phyloP scores from a whole-genome alignment of 768 basidiomycete genomes.

The Pisolithus orientalis region DNA sequence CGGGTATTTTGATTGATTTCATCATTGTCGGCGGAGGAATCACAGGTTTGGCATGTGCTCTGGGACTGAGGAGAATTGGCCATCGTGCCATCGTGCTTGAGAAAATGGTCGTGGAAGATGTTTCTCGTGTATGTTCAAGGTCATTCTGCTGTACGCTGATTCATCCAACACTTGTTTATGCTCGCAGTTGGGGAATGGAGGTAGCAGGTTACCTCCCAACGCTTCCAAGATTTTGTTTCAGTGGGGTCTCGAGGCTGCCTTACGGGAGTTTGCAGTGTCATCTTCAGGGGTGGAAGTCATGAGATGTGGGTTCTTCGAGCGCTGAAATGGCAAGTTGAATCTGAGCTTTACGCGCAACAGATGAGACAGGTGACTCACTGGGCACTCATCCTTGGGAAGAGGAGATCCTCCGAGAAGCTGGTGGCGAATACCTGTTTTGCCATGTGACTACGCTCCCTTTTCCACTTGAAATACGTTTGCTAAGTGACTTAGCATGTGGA shows the following conservation, averaged over 20 bases:
- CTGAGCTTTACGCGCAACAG: conserved; percentile 22
- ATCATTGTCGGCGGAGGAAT: conserved; percentile 48
- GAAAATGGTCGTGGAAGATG: conserved; percentile 34
- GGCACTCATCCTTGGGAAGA: conserved; percentile 43
- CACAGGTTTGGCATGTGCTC: conserved; percentile 51
- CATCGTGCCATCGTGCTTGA: conserved; percentile 59
- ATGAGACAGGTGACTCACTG: conserved; percentile 38
- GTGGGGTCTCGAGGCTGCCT: conserved; percentile 46
- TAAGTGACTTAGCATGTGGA: conserved; percentile 40
- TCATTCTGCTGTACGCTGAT: not conserved
- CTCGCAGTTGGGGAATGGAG: conserved; percentile 29
- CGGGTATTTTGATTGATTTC: conserved; percentile 29
- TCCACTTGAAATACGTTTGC: conserved; percentile 1
- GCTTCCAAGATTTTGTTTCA: conserved; percentile 48
- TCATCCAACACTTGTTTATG: not conserved
- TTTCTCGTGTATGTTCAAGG: conserved; percentile 23
- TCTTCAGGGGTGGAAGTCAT: conserved; percentile 17
- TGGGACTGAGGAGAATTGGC: conserved; percentile 48
- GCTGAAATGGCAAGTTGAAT: not conserved
- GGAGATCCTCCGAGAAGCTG: conserved; percentile 40
- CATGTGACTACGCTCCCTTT: conserved; percentile 30
- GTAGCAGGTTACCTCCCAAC: conserved; percentile 50
- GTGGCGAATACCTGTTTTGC: conserved; percentile 44
- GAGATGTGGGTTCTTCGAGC: conserved; percentile 19
- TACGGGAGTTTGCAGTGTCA: conserved; percentile 30